phyloP scores from a whole-genome alignment of 257 asterid genomes.

The Nicotiana attenuata region DNA sequence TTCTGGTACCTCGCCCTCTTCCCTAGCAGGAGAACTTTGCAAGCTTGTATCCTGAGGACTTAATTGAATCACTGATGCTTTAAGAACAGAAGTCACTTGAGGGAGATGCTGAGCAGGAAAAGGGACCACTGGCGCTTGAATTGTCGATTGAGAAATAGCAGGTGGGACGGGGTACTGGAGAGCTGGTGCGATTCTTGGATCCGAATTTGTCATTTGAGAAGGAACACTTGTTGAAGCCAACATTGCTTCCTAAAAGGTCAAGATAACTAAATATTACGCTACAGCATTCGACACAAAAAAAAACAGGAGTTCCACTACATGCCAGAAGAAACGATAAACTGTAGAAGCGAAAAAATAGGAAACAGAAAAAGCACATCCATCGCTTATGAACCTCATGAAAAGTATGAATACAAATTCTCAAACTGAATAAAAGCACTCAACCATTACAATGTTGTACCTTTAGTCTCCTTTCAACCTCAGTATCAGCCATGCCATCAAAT shows the following conservation, averaged over 20 bases:
- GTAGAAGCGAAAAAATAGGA: background rate
- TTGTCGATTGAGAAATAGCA: constrained; percentile 39
- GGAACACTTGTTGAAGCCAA: constrained; percentile 63
- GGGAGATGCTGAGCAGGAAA: constrained; percentile 57
- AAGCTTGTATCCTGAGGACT: constrained; percentile 50
- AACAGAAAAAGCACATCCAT: background rate
- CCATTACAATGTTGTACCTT: constrained; percentile 51
- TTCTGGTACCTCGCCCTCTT: constrained; percentile 99
- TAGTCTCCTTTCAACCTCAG: constrained; percentile 85
- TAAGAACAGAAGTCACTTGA: constrained; percentile 49
- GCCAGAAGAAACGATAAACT: background rate
- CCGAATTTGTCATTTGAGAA: constrained; percentile 40
- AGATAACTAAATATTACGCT: background rate
- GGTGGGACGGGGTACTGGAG: constrained; percentile 43
- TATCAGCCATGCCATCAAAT: constrained; percentile 84
- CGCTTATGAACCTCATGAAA: background rate
- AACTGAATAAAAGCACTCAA: constrained; percentile 7
- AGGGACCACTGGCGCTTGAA: constrained; percentile 49
- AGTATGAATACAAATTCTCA: background rate
- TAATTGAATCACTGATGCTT: constrained; percentile 47
- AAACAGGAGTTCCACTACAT: background rate
- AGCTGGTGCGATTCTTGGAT: constrained; percentile 50
- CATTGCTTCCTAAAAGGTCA: constrained; percentile 60
- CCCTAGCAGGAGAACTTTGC: constrained; percentile 86
- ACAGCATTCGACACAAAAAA: background rate